A percentile compares a stretch with the other conserved stretches of the same genome.
Evolutionary conservation across 352 stramenopile genomes (phyloP).

Genomic region (Phytophthora constricta): DNA sequence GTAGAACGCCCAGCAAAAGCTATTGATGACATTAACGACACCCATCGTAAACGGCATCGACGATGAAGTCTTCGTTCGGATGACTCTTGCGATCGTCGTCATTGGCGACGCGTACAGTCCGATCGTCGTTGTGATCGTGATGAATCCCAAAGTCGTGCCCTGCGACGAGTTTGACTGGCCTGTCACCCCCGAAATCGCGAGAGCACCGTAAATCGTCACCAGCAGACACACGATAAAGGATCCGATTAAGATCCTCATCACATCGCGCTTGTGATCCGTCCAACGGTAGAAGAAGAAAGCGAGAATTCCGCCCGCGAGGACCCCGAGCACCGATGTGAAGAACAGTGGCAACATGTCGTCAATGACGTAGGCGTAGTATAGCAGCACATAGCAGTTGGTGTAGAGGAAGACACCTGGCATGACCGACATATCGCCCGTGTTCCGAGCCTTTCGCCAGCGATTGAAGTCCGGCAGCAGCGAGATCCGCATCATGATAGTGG

Average conservation of each 20-base stretch:
- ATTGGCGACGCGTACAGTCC: constrained; percentile 56
- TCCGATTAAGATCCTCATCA: constrained; percentile 33
- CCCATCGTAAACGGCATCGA: constrained; percentile 61
- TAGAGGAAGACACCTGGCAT: constrained; percentile 39
- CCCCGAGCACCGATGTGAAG: constrained; percentile 44
- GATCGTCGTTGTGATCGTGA: constrained; percentile 45
- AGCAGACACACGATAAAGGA: constrained; percentile 32
- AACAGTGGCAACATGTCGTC: constrained; percentile 57
- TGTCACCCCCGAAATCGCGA: constrained; percentile 31
- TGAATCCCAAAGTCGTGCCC: constrained; percentile 36
- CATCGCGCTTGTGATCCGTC: constrained; percentile 31
- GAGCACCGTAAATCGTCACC: constrained; percentile 35
- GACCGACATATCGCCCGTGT: constrained; percentile 43
- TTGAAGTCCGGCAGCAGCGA: constrained; percentile 43
- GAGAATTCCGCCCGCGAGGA: constrained; percentile 40
- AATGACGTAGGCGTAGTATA: constrained; percentile 58
- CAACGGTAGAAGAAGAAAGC: constrained; percentile 50
- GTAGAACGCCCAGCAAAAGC: constrained; percentile 51
- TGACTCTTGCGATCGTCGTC: constrained; percentile 42
- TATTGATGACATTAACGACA: constrained; percentile 50
- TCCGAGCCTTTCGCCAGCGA: constrained; percentile 35
- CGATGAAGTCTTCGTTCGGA: constrained; percentile 47
- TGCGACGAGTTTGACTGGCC: constrained; percentile 21
- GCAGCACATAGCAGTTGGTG: constrained; percentile 36
- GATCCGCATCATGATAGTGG: constrained; percentile 34